Percentiles rank a stretch among this genome's conserved stretches.
phyloP scores from a whole-genome alignment of 495 filamentous ascomycete genomes.

The Xylaria telfairii region DNA sequence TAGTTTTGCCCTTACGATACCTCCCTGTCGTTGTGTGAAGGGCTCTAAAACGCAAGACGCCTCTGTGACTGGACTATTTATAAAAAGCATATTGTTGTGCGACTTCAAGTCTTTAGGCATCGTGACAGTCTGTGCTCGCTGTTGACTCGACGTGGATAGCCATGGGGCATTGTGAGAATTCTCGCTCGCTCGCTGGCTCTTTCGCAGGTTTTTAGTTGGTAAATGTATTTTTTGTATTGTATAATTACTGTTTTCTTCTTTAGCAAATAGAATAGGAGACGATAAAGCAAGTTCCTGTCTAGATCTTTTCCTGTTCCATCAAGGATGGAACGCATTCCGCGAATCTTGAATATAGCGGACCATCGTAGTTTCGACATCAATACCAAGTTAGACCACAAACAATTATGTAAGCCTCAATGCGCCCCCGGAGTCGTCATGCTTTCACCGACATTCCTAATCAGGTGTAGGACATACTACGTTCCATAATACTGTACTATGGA shows the following conservation, averaged over 20 bases:
- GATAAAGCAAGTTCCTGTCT: neutral
- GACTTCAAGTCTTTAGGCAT: neutral
- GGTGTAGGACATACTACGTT: neutral
- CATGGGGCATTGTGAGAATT: neutral
- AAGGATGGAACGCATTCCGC: neutral
- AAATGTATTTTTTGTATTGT: neutral
- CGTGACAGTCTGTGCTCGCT: neutral
- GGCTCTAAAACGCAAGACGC: neutral
- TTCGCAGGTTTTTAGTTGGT: neutral
- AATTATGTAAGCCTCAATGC: neutral
- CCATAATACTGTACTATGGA: too few relatives aligned
- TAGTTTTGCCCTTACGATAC: too few relatives aligned
- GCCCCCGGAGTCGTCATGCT: neutral
- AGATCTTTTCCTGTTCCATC: neutral
- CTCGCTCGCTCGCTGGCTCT: neutral
- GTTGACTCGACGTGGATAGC: neutral
- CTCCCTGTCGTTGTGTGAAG: too few relatives aligned
- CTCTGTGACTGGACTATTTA: neutral
- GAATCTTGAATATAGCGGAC: neutral
- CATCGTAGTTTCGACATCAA: neutral
- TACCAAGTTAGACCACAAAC: neutral
- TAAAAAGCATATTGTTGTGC: neutral
- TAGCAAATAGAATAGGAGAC: neutral
- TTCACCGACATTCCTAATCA: conserved; percentile 14
- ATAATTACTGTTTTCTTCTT: neutral